Base-by-base conservation (phyloP, 2,329 filamentous ascomycete species). In the Calonectria ilicicola region DNA sequence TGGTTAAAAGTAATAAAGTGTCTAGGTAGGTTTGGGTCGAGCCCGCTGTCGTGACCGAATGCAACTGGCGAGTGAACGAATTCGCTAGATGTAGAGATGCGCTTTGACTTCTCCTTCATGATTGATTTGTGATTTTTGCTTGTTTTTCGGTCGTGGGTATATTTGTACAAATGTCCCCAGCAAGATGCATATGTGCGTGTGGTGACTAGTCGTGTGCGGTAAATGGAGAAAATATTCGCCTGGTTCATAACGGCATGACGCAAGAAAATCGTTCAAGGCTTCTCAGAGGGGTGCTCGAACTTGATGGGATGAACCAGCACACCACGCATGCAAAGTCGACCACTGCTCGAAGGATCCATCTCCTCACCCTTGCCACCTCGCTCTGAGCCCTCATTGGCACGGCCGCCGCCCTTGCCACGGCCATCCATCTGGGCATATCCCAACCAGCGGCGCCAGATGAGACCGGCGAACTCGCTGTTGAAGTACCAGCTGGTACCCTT, bases 271-370 rank as follows among this genome's bases (percentile, higher is more conserved):
- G 46, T 56, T 74, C 75, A 79, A 38, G 74, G 75, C 76, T 80
- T 78, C 73, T 89, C 87, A n/a, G 80, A 82, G 26, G 88, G 88
- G 74, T 87, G 86, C 80, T 91, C 89, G 82, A 85, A 88, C 85
- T 97, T 97, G 78, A 97, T 91, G 0, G 95, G 95, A 87, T 97
- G 95, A 76, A 97, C 83, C 76, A 97, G 85, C 90, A 96, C 94
- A 75, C 92, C 94, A 60, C 93, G 91, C 79, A 97, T 84, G 84
- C 95, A 97, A 89, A 97, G 91, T 63, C 94, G 89, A 26, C 93
- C 94, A 10, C 85, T 88, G 75, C 84, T 84, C 19, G 80, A 80
- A 7, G 82, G 76, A 42, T 81, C 77, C 74, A 86, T 82, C 79
- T 91, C 89, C 77, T 90, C 87, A 21, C 81, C 81, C 77, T 87